phyloP scores from a whole-genome alignment of 129 eudicot genomes.

The carrot (Daucus carota) region DNA sequence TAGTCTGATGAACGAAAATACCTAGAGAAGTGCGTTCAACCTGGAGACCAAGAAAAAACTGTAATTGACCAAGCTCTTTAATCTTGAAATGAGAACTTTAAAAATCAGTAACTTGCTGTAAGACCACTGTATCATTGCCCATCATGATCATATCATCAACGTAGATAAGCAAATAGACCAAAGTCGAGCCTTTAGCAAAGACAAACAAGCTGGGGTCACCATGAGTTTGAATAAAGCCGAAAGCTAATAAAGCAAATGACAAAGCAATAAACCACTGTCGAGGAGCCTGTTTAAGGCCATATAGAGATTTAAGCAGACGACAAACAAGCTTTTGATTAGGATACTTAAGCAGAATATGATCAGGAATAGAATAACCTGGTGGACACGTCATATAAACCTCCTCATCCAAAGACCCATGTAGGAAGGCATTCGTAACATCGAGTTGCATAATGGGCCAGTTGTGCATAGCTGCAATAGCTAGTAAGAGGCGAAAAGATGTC shows the following conservation, averaged over 20 bases:
- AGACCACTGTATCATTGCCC: not conserved
- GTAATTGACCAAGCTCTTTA: too few species aligned
- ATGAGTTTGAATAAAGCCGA: not conserved
- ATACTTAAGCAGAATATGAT: not conserved
- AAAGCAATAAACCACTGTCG: not conserved
- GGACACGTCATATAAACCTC: not conserved
- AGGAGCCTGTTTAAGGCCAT: too few species aligned
- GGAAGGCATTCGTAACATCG: not conserved
- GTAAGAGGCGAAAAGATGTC: not conserved
- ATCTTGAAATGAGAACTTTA: too few species aligned
- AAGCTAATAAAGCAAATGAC: not conserved
- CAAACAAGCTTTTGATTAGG: not conserved
- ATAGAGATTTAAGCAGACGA: too few species aligned
- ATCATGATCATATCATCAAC: too few species aligned
- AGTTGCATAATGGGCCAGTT: not conserved
- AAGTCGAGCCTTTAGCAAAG: not conserved
- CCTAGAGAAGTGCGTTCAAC: not conserved
- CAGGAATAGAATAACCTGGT: not conserved
- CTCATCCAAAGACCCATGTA: not conserved
- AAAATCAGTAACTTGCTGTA: too few species aligned
- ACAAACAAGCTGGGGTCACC: not conserved
- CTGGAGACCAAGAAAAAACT: too few species aligned
- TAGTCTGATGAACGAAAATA: not conserved
- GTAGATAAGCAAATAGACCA: not conserved
- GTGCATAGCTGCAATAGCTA: not conserved